Conservation (phyloP, 345 rosid genomes). For the Rhizophora mangle region DNA sequence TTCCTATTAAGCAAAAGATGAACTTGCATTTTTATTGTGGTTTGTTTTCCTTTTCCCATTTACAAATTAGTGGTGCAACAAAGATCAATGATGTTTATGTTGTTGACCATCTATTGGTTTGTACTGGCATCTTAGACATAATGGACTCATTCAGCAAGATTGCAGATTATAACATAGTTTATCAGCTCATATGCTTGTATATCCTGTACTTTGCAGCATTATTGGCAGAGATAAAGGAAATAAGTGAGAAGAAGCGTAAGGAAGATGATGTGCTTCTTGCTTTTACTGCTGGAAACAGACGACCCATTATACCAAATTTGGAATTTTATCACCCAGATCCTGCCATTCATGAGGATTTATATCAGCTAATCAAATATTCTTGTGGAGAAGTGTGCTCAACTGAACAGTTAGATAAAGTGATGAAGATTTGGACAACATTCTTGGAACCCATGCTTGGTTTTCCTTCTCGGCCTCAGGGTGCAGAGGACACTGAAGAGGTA, state of each 20-base stretch:
- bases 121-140: too few species aligned
- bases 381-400: constrained; percentile 90
- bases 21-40: background rate
- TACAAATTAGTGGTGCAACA: too few species aligned
- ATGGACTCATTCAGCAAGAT: too few species aligned
- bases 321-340: constrained; percentile 74
- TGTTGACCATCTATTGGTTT: too few species aligned
- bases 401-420: constrained; percentile 83
- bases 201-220: constrained; percentile 54
- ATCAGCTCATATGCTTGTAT: constrained; percentile 16
- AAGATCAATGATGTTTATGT: too few species aligned
- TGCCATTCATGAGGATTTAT: constrained; percentile 86
- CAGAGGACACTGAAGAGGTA: constrained; percentile 79
- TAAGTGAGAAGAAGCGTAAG: constrained; percentile 68
- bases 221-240: constrained; percentile 88
- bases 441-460: constrained; percentile 81
- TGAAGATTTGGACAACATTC: constrained; percentile 90
- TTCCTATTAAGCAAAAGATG: too few species aligned
- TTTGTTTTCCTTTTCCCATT: background rate
- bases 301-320: constrained; percentile 58
- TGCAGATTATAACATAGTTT: background rate
- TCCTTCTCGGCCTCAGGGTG: constrained; percentile 80
- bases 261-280: constrained; percentile 85
- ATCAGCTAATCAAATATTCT: constrained; percentile 89
- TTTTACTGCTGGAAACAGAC: constrained; percentile 80